A percentile compares a stretch with the other conserved stretches of the same genome.
These are phyloP conservation scores for Tetrahymena thermophila DNA, from an alignment of 73 alveolate genomes.

Conservation along the genomic window DNA sequence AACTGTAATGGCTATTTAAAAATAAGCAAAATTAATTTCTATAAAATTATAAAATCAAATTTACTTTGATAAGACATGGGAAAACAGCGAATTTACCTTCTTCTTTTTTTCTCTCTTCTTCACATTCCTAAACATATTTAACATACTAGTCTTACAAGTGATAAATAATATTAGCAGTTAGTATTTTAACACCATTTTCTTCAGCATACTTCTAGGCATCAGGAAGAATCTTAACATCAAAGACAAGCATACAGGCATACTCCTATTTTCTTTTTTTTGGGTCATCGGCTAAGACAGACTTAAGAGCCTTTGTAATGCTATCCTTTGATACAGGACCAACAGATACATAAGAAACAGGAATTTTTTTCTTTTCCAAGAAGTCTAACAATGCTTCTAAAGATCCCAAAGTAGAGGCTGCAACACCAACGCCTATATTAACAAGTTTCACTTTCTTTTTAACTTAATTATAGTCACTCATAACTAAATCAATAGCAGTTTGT, in stretches of 20 bases:
- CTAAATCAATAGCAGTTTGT: slow-evolving; percentile 68
- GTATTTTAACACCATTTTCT: slow-evolving; percentile 90
- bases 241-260: slow-evolving; percentile 93
- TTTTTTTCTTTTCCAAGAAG: slow-evolving; percentile 72
- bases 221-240: slow-evolving; percentile 95
- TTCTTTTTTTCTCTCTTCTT: slow-evolving; percentile 84
- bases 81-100: slow-evolving; percentile 91
- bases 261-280: slow-evolving; percentile 31
- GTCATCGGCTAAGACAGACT: slow-evolving; percentile 26
- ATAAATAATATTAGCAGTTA: slow-evolving; percentile 97
- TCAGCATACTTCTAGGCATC: slow-evolving; percentile 98
- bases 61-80: slow-evolving; percentile 84
- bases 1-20: slow-evolving; percentile 1
- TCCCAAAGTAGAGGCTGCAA: slow-evolving; percentile 98
- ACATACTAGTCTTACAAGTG: slow-evolving; percentile 95
- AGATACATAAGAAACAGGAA: slow-evolving; percentile 91
- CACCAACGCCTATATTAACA: slow-evolving; percentile 95
- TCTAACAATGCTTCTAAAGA: slow-evolving; percentile 96
- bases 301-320: slow-evolving; percentile 87
- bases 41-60: background rate
- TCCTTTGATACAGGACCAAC: slow-evolving; percentile 96
- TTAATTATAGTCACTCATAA: slow-evolving; percentile 77
- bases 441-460: slow-evolving; percentile 85
- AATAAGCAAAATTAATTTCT: background rate
- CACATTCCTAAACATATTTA: slow-evolving; percentile 81